A percentile compares a stretch with the other conserved stretches of the same genome.
phyloP scores from a whole-genome alignment of 23 red algal species.

The Gracilariopsis chorda region DNA sequence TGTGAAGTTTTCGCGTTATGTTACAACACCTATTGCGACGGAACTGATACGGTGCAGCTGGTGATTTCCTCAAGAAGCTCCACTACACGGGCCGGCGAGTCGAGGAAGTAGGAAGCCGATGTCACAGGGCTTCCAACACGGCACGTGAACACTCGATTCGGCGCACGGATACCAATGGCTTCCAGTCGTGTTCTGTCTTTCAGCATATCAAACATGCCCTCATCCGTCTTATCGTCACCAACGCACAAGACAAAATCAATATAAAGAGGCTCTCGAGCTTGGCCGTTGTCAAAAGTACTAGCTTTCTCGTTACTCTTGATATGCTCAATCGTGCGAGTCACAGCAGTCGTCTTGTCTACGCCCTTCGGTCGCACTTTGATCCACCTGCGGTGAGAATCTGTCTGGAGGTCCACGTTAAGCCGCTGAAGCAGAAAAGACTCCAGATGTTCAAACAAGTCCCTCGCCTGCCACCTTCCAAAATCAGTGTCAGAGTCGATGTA shows the following conservation, averaged over 20 bases:
- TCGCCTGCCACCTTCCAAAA: conserved; percentile 86
- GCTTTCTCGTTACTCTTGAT: neutral
- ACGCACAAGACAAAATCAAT: conserved; percentile 70
- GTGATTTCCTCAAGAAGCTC: conserved; percentile 32
- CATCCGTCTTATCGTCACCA: conserved; percentile 88
- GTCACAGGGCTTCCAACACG: conserved; percentile 40
- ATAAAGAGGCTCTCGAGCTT: neutral
- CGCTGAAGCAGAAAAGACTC: conserved; percentile 59
- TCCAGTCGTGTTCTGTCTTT: conserved; percentile 23
- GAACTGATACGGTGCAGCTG: neutral
- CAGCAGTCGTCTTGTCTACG: conserved; percentile 57
- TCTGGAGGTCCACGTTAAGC: conserved; percentile 43
- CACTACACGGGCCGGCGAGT: conserved; percentile 39
- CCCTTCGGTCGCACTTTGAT: conserved; percentile 72
- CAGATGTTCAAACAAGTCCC: conserved; percentile 84
- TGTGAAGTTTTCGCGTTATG: too few relatives aligned
- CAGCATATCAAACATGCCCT: conserved; percentile 78
- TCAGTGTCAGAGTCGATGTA: conserved; percentile 85
- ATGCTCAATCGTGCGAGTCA: conserved; percentile 51
- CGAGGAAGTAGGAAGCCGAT: conserved; percentile 39
- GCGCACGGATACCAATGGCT: conserved; percentile 1
- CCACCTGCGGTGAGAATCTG: conserved; percentile 64
- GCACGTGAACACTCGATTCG: conserved; percentile 39
- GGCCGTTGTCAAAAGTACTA: neutral
- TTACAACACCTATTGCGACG: too few relatives aligned